These are phyloP conservation scores for Vicia faba DNA, from an alignment of 306 rosid species.

Conservation along the genomic window DNA sequence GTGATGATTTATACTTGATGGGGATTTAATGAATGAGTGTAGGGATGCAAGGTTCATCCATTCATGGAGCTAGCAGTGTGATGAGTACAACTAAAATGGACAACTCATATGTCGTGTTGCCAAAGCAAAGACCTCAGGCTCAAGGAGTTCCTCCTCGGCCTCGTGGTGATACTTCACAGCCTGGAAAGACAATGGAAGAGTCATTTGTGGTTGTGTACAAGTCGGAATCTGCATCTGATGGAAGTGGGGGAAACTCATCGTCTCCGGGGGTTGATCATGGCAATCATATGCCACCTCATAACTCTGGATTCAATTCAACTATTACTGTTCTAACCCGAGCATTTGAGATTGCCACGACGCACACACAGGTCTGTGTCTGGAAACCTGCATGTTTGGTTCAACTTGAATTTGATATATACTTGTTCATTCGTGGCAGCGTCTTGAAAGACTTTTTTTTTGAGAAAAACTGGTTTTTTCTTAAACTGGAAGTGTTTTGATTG, in stretches of 20 bases:
- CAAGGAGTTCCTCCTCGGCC: constrained; percentile 77
- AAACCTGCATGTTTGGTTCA: constrained; percentile 3
- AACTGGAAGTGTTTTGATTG: background rate
- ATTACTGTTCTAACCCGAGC: constrained; percentile 79
- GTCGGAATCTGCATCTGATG: constrained; percentile 80
- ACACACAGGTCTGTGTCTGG: constrained; percentile 71
- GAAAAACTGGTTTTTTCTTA: background rate
- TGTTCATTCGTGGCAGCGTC: background rate
- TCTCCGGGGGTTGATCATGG: constrained; percentile 57
- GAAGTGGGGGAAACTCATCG: constrained; percentile 59
- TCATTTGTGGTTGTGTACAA: constrained; percentile 90
- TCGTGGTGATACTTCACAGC: constrained; percentile 56
- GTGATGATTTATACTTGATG: background rate
- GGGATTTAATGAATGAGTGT: constrained; percentile 40
- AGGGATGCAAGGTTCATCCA: constrained; percentile 90
- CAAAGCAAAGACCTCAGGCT: constrained; percentile 64
- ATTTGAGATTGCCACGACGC: constrained; percentile 91
- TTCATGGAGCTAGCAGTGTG: constrained; percentile 78
- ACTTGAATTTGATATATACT: background rate
- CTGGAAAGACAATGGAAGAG: constrained; percentile 88
- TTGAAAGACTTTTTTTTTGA: background rate
- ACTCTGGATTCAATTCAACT: constrained; percentile 78
- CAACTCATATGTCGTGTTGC: constrained; percentile 83
- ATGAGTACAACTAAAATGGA: constrained; percentile 81
- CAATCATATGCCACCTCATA: constrained; percentile 66